These are phyloP conservation scores for Lagenidium giganteum DNA, from an alignment of 352 stramenopile genomes.

Conservation along the genomic window DNA sequence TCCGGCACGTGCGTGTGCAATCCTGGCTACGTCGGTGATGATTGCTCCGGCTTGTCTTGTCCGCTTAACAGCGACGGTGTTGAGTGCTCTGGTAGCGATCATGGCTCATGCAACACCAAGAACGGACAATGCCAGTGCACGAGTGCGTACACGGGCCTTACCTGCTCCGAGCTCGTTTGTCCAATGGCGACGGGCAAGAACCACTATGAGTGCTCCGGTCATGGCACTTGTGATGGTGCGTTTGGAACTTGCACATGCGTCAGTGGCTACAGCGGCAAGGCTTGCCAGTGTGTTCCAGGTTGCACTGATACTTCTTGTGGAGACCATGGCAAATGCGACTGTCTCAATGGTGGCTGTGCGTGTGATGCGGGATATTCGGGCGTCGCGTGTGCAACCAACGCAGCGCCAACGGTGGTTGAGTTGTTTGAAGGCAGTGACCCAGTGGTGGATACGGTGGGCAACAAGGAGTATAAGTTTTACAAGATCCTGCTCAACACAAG, in stretches of 20 bases:
- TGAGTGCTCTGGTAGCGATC: slow-evolving; percentile 25
- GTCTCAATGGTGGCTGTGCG: slow-evolving; percentile 40
- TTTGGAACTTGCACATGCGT: slow-evolving; percentile 35
- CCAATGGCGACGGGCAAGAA: slow-evolving; percentile 29
- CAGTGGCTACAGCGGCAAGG: slow-evolving; percentile 38
- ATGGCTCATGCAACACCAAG: slow-evolving; percentile 30
- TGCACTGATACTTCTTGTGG: slow-evolving; percentile 33
- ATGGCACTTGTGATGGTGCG: slow-evolving; percentile 34
- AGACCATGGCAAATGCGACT: slow-evolving; percentile 36
- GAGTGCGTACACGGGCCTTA: slow-evolving; percentile 36
- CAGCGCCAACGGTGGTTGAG: slow-evolving; percentile 13
- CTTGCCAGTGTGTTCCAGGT: slow-evolving; percentile 52
- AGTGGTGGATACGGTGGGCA: slow-evolving; percentile 10
- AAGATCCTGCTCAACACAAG: slow-evolving; percentile 41
- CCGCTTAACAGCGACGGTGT: slow-evolving; percentile 22
- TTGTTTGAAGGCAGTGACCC: slow-evolving; percentile 15
- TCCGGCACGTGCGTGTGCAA: slow-evolving; percentile 42
- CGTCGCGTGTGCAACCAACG: slow-evolving; percentile 17
- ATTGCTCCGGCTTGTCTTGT: slow-evolving; percentile 41
- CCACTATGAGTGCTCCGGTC: slow-evolving; percentile 38
- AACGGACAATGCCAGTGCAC: slow-evolving; percentile 33
- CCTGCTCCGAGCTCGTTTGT: slow-evolving; percentile 41
- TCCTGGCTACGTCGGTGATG: slow-evolving; percentile 25
- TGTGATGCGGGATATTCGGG: slow-evolving; percentile 33
- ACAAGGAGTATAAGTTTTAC: slow-evolving; percentile 61